phyloP scores from a whole-genome alignment of 345 rosid genomes.

The Melastoma malabathricum region DNA sequence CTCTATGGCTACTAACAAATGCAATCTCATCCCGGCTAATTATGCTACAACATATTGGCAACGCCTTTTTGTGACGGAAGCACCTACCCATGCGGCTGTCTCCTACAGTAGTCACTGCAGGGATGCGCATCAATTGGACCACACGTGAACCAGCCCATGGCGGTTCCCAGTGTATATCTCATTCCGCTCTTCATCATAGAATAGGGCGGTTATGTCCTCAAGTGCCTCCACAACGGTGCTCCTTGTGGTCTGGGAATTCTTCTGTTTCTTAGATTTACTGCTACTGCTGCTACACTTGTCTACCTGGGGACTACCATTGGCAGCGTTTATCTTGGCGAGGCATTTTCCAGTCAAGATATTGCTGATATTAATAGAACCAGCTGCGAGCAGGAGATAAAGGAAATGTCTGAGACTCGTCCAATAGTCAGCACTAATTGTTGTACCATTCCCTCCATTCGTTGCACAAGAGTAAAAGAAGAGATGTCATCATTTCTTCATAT shows the following conservation, averaged over 20 bases:
- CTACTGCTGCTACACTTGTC: constrained; percentile 30
- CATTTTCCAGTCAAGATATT: constrained; percentile 93
- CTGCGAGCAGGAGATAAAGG: constrained; percentile 22
- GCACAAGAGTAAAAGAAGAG: too few relatives aligned
- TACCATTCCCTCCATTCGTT: too few relatives aligned
- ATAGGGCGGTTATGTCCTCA: constrained; percentile 86
- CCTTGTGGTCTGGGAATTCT: constrained; percentile 19
- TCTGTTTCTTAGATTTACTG: constrained; percentile 19
- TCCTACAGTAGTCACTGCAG: too few relatives aligned
- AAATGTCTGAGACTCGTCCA: too few relatives aligned
- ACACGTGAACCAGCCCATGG: constrained; percentile 72
- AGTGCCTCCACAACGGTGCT: constrained; percentile 62
- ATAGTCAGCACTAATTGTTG: too few relatives aligned
- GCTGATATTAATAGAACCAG: constrained; percentile 86
- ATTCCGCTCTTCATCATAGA: constrained; percentile 84
- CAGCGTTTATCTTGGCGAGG: constrained; percentile 66
- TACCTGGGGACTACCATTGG: constrained; percentile 38
- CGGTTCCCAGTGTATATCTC: constrained; percentile 88
- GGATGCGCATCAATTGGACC: constrained; percentile 52
- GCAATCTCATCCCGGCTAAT: too few relatives aligned
- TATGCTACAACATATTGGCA: too few relatives aligned
- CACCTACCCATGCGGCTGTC: too few relatives aligned
- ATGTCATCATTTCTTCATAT: too few relatives aligned
- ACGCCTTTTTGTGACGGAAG: too few relatives aligned
- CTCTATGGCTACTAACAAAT: too few relatives aligned